Conservation (phyloP, 768 basidiomycete genomes). For the Mrakia blollopis region DNA sequence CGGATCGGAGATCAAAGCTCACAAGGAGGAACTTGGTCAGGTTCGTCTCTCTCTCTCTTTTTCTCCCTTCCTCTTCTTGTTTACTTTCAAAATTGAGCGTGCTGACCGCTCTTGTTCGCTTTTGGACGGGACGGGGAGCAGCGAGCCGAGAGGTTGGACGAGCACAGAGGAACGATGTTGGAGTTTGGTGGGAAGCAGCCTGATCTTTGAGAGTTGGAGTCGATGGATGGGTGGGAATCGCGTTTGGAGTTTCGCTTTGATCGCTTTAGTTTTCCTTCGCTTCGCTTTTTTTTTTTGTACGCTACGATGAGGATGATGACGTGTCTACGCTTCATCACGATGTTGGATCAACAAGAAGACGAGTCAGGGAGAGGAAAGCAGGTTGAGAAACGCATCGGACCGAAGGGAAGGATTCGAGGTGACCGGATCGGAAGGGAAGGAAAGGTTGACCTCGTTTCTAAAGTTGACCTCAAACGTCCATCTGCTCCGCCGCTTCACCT, state of each 20-base stretch:
- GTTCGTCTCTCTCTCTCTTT: not conserved
- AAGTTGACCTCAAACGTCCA: not conserved
- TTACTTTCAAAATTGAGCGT: not conserved
- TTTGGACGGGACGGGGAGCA: not conserved
- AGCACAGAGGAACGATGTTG: not conserved
- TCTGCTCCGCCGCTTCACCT: not conserved
- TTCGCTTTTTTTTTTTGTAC: too few relatives aligned
- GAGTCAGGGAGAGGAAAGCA: too few relatives aligned
- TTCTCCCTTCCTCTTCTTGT: not conserved
- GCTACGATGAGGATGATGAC: too few relatives aligned
- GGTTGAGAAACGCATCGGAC: too few relatives aligned
- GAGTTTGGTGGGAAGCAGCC: conserved; percentile 2
- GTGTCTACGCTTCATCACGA: too few relatives aligned
- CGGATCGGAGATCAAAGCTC: not conserved
- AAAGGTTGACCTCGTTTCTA: too few relatives aligned
- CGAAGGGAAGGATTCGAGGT: too few relatives aligned
- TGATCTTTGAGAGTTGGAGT: not conserved
- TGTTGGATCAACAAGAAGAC: too few relatives aligned
- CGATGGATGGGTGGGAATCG: too few relatives aligned
- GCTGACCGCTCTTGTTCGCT: not conserved
- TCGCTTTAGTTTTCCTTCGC: too few relatives aligned
- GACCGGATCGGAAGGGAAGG: too few relatives aligned
- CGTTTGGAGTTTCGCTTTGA: too few relatives aligned
- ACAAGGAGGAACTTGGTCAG: conserved; percentile 8
- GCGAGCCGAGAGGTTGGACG: not conserved